Conservation (phyloP, 352 stramenopile species). For the Pythium utonaiense region DNA sequence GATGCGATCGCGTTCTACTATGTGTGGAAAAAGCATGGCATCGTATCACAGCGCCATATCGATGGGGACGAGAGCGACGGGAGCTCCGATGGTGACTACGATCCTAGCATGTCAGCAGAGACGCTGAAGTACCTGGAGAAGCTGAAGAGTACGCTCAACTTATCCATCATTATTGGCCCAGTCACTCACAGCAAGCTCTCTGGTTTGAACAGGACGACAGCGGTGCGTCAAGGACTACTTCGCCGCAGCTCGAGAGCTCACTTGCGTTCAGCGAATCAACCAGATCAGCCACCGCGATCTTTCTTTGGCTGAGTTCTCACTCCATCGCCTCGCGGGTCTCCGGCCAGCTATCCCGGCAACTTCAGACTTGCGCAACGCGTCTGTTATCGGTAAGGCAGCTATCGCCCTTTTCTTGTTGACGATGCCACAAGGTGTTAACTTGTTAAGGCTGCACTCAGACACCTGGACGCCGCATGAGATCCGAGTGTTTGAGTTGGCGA, state of each 20-base stretch:
- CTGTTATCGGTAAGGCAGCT: slow-evolving; percentile 33
- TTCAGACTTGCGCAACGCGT: slow-evolving; percentile 42
- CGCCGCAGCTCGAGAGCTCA: slow-evolving; percentile 45
- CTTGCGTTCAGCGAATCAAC: slow-evolving; percentile 31
- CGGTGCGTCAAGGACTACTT: slow-evolving; percentile 67
- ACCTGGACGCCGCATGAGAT: slow-evolving; percentile 79
- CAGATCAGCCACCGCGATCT: slow-evolving; percentile 21
- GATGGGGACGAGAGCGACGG: slow-evolving; percentile 22
- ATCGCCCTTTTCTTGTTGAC: too few relatives aligned
- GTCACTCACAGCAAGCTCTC: background rate
- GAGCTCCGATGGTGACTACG: slow-evolving; percentile 30
- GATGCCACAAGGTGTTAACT: background rate
- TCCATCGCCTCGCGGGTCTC: slow-evolving; percentile 44
- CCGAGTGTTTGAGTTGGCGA: slow-evolving; percentile 77
- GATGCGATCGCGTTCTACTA: slow-evolving; percentile 83
- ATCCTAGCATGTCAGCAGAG: slow-evolving; percentile 49
- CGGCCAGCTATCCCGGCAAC: slow-evolving; percentile 50
- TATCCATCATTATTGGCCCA: background rate
- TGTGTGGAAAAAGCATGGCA: slow-evolving; percentile 80
- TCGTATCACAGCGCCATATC: slow-evolving; percentile 2
- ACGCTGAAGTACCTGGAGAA: slow-evolving; percentile 59
- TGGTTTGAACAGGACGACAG: slow-evolving; percentile 45
- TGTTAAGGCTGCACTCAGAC: slow-evolving; percentile 31
- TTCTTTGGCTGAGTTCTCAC: slow-evolving; percentile 37
- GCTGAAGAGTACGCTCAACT: slow-evolving; percentile 46